Base-by-base conservation (phyloP, 1,284 basidiomycete genomes). In the Melampsora larici-populina region DNA sequence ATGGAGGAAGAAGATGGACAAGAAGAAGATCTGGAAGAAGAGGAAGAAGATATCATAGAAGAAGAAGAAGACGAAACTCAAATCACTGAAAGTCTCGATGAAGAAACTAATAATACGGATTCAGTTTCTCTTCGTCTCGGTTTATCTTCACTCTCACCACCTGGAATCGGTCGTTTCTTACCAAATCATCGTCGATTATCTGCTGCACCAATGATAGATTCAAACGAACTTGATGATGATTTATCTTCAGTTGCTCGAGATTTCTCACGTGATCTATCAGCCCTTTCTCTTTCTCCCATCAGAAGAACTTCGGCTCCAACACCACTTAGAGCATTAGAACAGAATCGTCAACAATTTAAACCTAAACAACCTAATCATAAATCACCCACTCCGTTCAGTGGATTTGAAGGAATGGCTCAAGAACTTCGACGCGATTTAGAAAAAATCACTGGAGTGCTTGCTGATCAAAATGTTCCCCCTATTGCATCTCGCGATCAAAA, bases 71-170 rank as follows among this genome's bases (percentile, higher is more conserved):
- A 74, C 18, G 70, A 64, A 29, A 9, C 36, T 18, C 49, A 76
- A 31, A 46, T 46, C 43, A 46, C 43, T 46, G 43, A 46, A 46
- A 46, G 43, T 46, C 43, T 46, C 15, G 43, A 46, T 46, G 65
- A 64, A 17, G 65, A 76, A 29, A 24, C 55, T 3, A 55, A 46
- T 24, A 43, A 69, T 43, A 43, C 26, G 2, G 74, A 69, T 33
- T 68, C 55, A 5, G 55, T 60, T 48, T 76, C 74, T 13, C 29
- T 76, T 18, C 24, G 66, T 26, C 66, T 76, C 9, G 74, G 74
- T 43, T 33, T 78, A 40, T 70, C 68, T 15, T 70, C 75, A 60
- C 68, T 78, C 36, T 78, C 75, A 21, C 75, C 75, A n/a, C 75
- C 75, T 64, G 75, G 75, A n/a, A 70, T 70, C 31, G 75, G 67